These are phyloP conservation scores for Mucor sp. DNA, from an alignment of 371 early-diverging fungal species.

Conservation along the genomic window DNA sequence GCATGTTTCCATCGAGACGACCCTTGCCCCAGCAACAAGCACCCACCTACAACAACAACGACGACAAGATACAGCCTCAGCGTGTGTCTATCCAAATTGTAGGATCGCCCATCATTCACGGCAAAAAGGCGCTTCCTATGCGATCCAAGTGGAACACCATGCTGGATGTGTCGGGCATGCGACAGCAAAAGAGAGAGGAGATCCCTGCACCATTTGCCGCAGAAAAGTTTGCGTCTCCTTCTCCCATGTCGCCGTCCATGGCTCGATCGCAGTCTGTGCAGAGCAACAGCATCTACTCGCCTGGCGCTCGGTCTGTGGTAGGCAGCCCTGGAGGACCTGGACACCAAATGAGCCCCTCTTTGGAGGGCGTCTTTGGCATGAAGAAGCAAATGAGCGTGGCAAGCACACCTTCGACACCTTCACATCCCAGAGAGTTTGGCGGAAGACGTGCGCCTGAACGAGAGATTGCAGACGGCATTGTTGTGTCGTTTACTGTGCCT, in stretches of 20 bases:
- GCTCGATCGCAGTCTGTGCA: slow-evolving; percentile 17
- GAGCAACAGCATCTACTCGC: slow-evolving; percentile 21
- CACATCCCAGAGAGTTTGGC: not conserved
- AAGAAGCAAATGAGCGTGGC: slow-evolving; percentile 5
- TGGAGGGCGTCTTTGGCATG: slow-evolving; percentile 34
- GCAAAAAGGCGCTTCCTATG: slow-evolving; percentile 53
- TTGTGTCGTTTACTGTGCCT: slow-evolving; percentile 66
- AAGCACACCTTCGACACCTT: not conserved
- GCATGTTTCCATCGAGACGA: slow-evolving; percentile 41
- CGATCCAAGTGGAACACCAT: slow-evolving; percentile 72
- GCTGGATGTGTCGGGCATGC: slow-evolving; percentile 60
- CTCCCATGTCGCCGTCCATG: slow-evolving; percentile 9
- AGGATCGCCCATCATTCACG: slow-evolving; percentile 58
- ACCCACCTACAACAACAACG: slow-evolving; percentile 15
- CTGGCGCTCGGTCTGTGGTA: slow-evolving; percentile 42
- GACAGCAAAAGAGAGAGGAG: slow-evolving; percentile 54
- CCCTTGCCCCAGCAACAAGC: slow-evolving; percentile 18
- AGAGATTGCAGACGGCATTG: slow-evolving; percentile 60
- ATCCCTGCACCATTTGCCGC: slow-evolving; percentile 10
- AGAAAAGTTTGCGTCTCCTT: slow-evolving; percentile 13
- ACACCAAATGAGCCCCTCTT: slow-evolving; percentile 12
- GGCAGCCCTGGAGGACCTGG: slow-evolving; percentile 36
- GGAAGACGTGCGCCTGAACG: slow-evolving; percentile 33
- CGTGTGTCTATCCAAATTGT: slow-evolving; percentile 64
- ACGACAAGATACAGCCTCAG: slow-evolving; percentile 41